A percentile compares a stretch with the other conserved stretches of the same genome.
phyloP scores from a whole-genome alignment of 140 eudicot species.

The Anethum foeniculum region DNA sequence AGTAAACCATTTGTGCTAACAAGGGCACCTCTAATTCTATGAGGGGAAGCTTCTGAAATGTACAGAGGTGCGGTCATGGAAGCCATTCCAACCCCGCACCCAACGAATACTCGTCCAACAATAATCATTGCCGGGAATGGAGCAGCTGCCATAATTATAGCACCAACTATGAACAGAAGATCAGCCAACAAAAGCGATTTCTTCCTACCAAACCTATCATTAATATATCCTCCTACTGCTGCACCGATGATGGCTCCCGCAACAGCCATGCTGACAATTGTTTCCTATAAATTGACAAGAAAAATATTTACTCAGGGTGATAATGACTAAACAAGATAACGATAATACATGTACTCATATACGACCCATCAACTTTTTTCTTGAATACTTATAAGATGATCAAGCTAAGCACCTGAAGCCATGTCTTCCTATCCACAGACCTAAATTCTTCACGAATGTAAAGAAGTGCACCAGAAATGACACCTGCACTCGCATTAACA shows the following conservation, averaged over 20 bases:
- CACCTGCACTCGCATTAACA: slow-evolving; percentile 35
- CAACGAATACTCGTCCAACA: slow-evolving; percentile 60
- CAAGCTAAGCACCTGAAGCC: slow-evolving; percentile 36
- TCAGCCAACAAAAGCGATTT: slow-evolving; percentile 53
- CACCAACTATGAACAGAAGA: slow-evolving; percentile 46
- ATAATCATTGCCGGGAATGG: slow-evolving; percentile 60
- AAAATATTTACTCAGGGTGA: background rate
- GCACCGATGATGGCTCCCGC: slow-evolving; percentile 89
- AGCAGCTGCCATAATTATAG: slow-evolving; percentile 55
- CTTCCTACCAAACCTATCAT: slow-evolving; percentile 52
- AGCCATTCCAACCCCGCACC: slow-evolving; percentile 81
- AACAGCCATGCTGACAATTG: slow-evolving; percentile 76
- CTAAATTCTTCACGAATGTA: slow-evolving; percentile 69
- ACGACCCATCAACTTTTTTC: background rate
- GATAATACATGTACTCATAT: background rate
- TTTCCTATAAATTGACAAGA: slow-evolving; percentile 31
- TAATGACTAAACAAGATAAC: background rate
- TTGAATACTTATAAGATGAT: background rate
- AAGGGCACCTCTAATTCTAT: slow-evolving; percentile 72
- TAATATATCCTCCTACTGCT: slow-evolving; percentile 64
- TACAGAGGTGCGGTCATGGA: slow-evolving; percentile 81
- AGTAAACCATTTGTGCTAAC: slow-evolving; percentile 78
- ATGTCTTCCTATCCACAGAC: slow-evolving; percentile 46
- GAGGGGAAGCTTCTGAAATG: slow-evolving; percentile 82
- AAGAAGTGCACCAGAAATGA: slow-evolving; percentile 76